Base-by-base conservation (phyloP, 805 yeast genomes). In the Tetrapisispora taiwanensis region DNA sequence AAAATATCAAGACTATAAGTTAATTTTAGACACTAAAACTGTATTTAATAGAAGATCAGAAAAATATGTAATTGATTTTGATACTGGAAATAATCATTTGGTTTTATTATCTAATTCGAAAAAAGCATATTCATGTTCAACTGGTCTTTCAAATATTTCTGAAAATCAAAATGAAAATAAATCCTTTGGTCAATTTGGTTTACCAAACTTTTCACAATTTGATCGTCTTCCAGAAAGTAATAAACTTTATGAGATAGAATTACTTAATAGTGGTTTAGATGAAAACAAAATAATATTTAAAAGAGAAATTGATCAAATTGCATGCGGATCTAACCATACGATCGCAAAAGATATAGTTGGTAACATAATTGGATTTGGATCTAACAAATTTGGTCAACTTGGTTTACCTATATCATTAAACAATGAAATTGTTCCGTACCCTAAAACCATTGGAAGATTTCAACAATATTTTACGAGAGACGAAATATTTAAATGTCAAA, bases 311-410 rank as follows among this genome's bases (percentile, higher is more conserved):
- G 62, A 55, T 4, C 68, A 76, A 52, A 72, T 90, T 35, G 85
- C 92, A 0, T 69, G 84, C 46, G 97, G 97, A 9, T 70, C 72
- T 40, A 70, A 69, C 59, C 95, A 87, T 63, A 76, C 88, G 3
- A 59, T 88, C 30, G 90, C 79, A 7, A 59, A 75, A n/a, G 90
- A 85, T 52, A 53, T 68, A 1, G 55, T 68, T n/a, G 92, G 90
- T 8, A 69, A 71, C 42, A 66, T 87, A n/a, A 84, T 82, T 76
- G 74, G 87, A 1, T 89, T 92, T 76, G 98, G 98, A 20, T 75
- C 76, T 46, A 90, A 90, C 60, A 70, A 76, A 3, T 77, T 67
- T 60, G 97, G 97, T n/a, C 90, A 92, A 56, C 69, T 90, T 44
- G 95, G 90, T 10, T 70, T 76, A 39, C 78, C 78, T 7, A 79